These are phyloP conservation scores for Peronospora tabacina DNA, from an alignment of 352 stramenopile species.

Conservation along the genomic window DNA sequence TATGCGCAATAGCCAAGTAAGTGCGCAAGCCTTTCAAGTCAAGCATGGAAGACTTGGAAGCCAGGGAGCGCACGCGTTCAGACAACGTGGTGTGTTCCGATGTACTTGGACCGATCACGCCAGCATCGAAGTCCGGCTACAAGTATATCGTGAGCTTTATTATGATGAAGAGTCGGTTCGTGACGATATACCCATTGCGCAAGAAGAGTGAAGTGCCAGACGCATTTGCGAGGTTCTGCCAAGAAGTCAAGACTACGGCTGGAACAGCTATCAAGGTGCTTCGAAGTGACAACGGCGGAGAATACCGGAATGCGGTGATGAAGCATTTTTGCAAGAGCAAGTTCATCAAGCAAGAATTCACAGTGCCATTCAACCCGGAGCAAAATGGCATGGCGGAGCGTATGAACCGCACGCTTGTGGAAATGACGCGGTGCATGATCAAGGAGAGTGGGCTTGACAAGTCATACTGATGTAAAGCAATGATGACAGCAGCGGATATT, in stretches of 20 bases:
- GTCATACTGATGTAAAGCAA: too few species aligned
- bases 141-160: not conserved
- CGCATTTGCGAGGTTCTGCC: not conserved
- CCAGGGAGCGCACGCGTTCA: not conserved
- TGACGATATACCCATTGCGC: not conserved
- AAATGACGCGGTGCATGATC: not conserved
- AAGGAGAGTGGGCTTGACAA: not conserved
- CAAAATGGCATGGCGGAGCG: too few species aligned
- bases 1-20: not conserved
- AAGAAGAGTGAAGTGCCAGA: not conserved
- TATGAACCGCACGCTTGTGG: too few species aligned
- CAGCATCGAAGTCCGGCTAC: not conserved
- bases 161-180: not conserved
- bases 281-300: not conserved
- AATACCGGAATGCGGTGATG: not conserved
- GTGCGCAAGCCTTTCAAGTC: not conserved
- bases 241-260: not conserved
- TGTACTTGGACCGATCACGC: not conserved
- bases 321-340: not conserved
- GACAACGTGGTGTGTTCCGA: not conserved
- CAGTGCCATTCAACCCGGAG: too few species aligned
- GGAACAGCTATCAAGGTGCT: not conserved
- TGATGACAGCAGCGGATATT: too few species aligned
- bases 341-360: slow-evolving; percentile 1
- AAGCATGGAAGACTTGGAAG: not conserved